Conservation (phyloP, 768 basidiomycete species). For the Rhizopogon rudus region DNA sequence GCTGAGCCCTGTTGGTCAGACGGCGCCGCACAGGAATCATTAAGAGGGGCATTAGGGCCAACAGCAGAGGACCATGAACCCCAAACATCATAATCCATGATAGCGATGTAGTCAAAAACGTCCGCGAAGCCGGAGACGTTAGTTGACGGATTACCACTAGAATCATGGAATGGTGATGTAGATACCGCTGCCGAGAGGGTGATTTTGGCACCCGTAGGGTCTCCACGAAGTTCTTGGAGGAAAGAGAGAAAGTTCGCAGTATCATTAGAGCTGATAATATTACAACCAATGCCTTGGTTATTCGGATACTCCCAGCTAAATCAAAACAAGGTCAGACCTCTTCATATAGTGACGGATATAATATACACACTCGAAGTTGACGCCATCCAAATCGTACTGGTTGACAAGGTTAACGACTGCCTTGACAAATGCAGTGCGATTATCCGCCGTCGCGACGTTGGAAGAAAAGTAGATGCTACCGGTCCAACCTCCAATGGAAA, state of each 20-base stretch:
- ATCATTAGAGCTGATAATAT: slow-evolving; percentile 56
- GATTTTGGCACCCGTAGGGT: slow-evolving; percentile 41
- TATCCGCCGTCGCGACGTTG: slow-evolving; percentile 46
- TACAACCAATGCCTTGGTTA: slow-evolving; percentile 63
- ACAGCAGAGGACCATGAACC: slow-evolving; percentile 49
- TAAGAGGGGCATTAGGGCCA: slow-evolving; percentile 81
- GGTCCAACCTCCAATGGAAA: slow-evolving; percentile 67
- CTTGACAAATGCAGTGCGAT: slow-evolving; percentile 54
- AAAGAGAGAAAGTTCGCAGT: slow-evolving; percentile 76
- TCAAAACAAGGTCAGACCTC: not conserved
- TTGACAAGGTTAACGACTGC: slow-evolving; percentile 45
- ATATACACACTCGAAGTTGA: slow-evolving; percentile 59
- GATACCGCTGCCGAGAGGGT: slow-evolving; percentile 72
- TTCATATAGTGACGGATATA: not conserved
- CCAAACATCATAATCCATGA: slow-evolving; percentile 71
- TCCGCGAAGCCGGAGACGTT: slow-evolving; percentile 65
- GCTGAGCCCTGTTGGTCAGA: slow-evolving; percentile 69
- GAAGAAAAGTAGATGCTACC: slow-evolving; percentile 60
- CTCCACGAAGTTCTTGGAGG: slow-evolving; percentile 60
- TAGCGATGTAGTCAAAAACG: slow-evolving; percentile 69
- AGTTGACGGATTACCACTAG: slow-evolving; percentile 47
- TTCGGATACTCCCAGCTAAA: slow-evolving; percentile 85
- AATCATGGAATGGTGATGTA: slow-evolving; percentile 58
- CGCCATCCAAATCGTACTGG: slow-evolving; percentile 49
- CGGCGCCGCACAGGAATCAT: slow-evolving; percentile 65